Percentiles rank a stretch among this genome's conserved stretches.
Conservation (phyloP, 2,329 filamentous ascomycete species). For the Chalaropsis thielavioides region DNA sequence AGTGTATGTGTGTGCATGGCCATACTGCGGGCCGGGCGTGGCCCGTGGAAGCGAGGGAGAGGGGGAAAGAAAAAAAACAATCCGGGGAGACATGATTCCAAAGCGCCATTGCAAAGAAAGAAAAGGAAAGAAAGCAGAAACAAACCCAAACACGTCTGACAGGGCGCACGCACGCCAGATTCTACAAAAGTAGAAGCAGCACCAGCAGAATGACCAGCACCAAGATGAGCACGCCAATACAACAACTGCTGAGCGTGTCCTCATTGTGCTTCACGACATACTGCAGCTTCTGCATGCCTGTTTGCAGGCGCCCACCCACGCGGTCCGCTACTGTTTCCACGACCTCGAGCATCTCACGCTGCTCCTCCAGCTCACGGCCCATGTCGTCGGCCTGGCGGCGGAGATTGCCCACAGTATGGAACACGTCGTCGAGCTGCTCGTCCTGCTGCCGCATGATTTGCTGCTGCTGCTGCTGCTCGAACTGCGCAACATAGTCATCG, state of each 20-base stretch:
- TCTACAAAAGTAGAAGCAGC: constrained; percentile 50
- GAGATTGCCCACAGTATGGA: constrained; percentile 81
- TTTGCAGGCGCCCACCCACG: constrained; percentile 72
- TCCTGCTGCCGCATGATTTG: constrained; percentile 94
- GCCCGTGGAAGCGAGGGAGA: background rate
- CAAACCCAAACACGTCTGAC: background rate
- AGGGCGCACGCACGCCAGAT: background rate
- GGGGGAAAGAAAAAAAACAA: background rate
- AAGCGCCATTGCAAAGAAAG: constrained; percentile 1
- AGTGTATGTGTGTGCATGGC: constrained; percentile 1
- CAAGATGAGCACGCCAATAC: constrained; percentile 76
- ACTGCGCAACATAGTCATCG: constrained; percentile 57
- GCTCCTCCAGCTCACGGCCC: constrained; percentile 92
- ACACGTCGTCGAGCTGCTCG: constrained; percentile 80
- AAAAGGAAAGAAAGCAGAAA: constrained; percentile 1
- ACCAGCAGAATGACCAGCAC: constrained; percentile 78
- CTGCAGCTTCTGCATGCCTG: constrained; percentile 72
- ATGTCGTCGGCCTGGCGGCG: constrained; percentile 86
- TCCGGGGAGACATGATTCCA: background rate
- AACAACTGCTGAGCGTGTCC: constrained; percentile 76
- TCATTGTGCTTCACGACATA: constrained; percentile 81
- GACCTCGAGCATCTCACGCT: constrained; percentile 73
- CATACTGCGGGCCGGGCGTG: background rate
- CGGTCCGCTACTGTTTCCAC: constrained; percentile 76
- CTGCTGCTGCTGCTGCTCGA: constrained; percentile 82